Percentiles rank a stretch among this genome's conserved stretches.
These are phyloP conservation scores for Fusarium globosum DNA, from an alignment of 2,329 filamentous ascomycete genomes.

Conservation along the genomic window DNA sequence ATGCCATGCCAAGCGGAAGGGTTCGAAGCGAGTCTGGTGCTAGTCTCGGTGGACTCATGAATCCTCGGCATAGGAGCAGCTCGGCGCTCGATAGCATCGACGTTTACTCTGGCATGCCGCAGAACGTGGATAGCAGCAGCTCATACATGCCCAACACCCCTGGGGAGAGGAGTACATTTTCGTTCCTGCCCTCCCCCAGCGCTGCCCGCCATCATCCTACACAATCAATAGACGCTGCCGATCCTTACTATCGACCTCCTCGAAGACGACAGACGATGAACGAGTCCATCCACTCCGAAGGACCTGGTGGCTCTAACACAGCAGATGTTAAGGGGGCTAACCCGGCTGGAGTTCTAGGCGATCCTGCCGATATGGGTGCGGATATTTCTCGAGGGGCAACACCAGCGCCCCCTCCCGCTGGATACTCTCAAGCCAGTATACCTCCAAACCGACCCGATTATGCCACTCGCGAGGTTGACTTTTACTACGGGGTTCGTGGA, in stretches of 20 bases:
- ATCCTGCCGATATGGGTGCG: constrained; percentile 55
- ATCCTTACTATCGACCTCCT: constrained; percentile 91
- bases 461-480: constrained; percentile 93
- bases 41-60: constrained; percentile 64
- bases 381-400: constrained; percentile 58
- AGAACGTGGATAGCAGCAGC: constrained; percentile 69
- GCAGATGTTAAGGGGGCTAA: constrained; percentile 53
- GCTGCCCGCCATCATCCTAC: constrained; percentile 59
- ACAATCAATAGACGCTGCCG: constrained; percentile 65
- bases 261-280: constrained; percentile 73
- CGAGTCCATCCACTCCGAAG: constrained; percentile 49
- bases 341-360: constrained; percentile 50
- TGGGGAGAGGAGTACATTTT: constrained; percentile 76
- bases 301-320: constrained; percentile 44
- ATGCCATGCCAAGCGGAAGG: constrained; percentile 64
- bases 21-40: constrained; percentile 71
- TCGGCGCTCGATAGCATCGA: constrained; percentile 66
- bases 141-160: constrained; percentile 79
- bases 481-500: constrained; percentile 93
- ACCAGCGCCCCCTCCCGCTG: constrained; percentile 50
- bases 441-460: constrained; percentile 80
- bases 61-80: constrained; percentile 62
- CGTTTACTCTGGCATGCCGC: constrained; percentile 55
- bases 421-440: constrained; percentile 51
- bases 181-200: constrained; percentile 72